Conservation (phyloP, 1,139 yeast genomes). For the Debaryomyces robertsiae region DNA sequence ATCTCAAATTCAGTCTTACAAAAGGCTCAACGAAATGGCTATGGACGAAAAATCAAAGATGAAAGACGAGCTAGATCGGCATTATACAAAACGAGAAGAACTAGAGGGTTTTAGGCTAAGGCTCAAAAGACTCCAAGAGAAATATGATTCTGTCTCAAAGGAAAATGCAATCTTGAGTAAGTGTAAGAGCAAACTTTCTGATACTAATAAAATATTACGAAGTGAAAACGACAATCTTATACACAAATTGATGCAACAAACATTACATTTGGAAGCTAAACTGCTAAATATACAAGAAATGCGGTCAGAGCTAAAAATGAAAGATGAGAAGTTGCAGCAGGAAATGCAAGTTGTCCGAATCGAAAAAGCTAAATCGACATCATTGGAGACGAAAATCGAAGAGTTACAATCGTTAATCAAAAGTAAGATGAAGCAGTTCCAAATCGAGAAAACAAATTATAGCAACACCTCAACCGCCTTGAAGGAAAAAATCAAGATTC, state of each 20-base stretch:
- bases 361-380: not conserved
- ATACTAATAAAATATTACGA: not conserved
- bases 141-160: not conserved
- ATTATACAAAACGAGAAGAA: not conserved
- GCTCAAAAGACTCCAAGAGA: conserved; percentile 3
- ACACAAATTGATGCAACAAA: not conserved
- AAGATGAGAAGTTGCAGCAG: not conserved
- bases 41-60: conserved; percentile 7
- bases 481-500: not conserved
- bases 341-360: not conserved
- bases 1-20: conserved; percentile 5
- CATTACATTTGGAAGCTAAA: not conserved
- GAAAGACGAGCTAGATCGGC: not conserved
- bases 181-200: not conserved
- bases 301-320: conserved; percentile 1
- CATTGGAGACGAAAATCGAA: not conserved
- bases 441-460: conserved; percentile 2
- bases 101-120: not conserved
- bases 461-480: conserved; percentile 7
- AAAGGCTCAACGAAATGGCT: conserved; percentile 4
- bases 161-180: not conserved
- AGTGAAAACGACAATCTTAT: not conserved
- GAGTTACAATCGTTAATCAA: conserved; percentile 3
- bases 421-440: not conserved
- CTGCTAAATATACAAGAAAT: not conserved